A percentile compares a stretch with the other conserved stretches of the same genome.
phyloP scores from a whole-genome alignment of 2,329 filamentous ascomycete species.

The Elsinoe batatas region DNA sequence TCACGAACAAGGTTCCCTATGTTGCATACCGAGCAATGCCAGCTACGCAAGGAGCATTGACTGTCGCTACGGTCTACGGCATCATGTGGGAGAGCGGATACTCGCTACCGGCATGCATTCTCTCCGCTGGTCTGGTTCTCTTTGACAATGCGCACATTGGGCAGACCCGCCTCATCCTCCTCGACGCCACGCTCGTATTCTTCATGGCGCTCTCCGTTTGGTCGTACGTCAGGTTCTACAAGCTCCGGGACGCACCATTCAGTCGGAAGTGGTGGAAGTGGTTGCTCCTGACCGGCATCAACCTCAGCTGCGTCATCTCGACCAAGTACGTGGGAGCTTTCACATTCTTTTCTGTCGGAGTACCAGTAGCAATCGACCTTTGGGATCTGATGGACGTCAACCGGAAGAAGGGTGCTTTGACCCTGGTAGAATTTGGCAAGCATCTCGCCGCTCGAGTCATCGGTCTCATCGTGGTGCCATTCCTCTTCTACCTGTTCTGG shows the following conservation, averaged over 20 bases:
- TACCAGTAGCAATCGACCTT: slow-evolving; percentile 84
- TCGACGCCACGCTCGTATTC: slow-evolving; percentile 87
- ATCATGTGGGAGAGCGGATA: slow-evolving; percentile 99
- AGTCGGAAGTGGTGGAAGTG: slow-evolving; percentile 99
- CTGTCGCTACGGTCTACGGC: slow-evolving; percentile 84
- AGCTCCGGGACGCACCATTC: slow-evolving; percentile 80
- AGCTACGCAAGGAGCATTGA: slow-evolving; percentile 81
- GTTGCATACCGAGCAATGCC: slow-evolving; percentile 91
- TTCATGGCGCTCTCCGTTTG: slow-evolving; percentile 93
- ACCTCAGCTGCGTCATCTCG: slow-evolving; percentile 92
- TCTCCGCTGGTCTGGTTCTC: slow-evolving; percentile 76
- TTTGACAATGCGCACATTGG: slow-evolving; percentile 97
- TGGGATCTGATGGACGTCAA: slow-evolving; percentile 92
- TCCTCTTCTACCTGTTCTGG: slow-evolving; percentile 98
- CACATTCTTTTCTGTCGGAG: slow-evolving; percentile 93
- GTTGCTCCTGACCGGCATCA: slow-evolving; percentile 89
- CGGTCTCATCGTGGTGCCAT: slow-evolving; percentile 79
- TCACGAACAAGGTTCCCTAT: slow-evolving; percentile 93
- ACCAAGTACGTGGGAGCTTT: slow-evolving; percentile 97
- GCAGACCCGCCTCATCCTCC: slow-evolving; percentile 86
- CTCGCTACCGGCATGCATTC: slow-evolving; percentile 80
- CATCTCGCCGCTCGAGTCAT: slow-evolving; percentile 83
- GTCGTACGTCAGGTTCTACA: slow-evolving; percentile 96
- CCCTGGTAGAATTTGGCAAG: slow-evolving; percentile 68
- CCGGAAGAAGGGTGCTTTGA: slow-evolving; percentile 70